These are phyloP conservation scores for Fusarium globosum DNA, from an alignment of 2,329 filamentous ascomycete species.

Conservation along the genomic window DNA sequence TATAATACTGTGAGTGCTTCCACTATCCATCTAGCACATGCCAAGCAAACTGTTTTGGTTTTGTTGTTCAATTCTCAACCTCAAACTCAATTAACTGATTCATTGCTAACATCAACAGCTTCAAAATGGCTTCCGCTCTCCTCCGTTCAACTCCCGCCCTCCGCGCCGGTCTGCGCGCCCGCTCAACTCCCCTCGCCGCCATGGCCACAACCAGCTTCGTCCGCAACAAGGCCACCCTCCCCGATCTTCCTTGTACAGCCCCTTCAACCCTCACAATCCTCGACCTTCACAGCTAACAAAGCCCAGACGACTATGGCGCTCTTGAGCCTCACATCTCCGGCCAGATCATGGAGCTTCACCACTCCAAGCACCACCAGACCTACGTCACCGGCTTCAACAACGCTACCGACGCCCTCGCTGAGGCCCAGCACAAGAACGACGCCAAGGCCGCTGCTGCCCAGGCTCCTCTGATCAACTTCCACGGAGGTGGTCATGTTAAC, in stretches of 20 bases:
- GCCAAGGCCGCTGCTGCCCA: slow-evolving; percentile 60
- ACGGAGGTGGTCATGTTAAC: slow-evolving; percentile 87
- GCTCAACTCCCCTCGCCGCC: slow-evolving; percentile 70
- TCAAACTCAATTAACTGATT: background rate
- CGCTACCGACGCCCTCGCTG: slow-evolving; percentile 76
- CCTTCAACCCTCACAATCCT: background rate
- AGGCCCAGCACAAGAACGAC: slow-evolving; percentile 73
- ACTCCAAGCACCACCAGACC: slow-evolving; percentile 93
- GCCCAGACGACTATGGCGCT: slow-evolving; percentile 92
- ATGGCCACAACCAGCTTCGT: slow-evolving; percentile 80
- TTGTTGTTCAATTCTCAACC: background rate
- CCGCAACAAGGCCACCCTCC: slow-evolving; percentile 90
- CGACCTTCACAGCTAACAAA: background rate
- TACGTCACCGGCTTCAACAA: slow-evolving; percentile 92
- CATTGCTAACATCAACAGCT: background rate
- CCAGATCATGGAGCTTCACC: slow-evolving; percentile 96
- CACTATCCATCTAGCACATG: background rate
- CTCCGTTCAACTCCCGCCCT: slow-evolving; percentile 75
- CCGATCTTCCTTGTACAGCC: slow-evolving; percentile 74
- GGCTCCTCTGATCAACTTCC: slow-evolving; percentile 76
- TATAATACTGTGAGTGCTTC: slow-evolving; percentile 5
- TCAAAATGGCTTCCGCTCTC: slow-evolving; percentile 74
- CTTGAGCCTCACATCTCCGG: slow-evolving; percentile 87
- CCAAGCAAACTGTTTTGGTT: background rate
- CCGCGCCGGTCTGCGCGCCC: slow-evolving; percentile 77